phyloP scores from a whole-genome alignment of 176 grass and related monocot genomes.

The Carex littledalei region DNA sequence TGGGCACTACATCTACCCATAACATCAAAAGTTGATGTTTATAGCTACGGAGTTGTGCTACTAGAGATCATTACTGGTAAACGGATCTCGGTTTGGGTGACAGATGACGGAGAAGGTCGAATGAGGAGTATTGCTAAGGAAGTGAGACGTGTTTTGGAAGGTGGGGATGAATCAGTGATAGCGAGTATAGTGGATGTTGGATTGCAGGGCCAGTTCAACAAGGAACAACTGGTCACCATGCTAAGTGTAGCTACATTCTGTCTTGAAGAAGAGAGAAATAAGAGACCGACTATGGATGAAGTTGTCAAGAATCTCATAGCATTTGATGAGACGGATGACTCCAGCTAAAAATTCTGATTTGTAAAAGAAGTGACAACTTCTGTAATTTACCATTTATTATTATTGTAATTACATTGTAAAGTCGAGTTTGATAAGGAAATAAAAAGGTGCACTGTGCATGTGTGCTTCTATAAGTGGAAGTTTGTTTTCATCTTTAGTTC shows the following conservation, averaged over 20 bases:
- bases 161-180: conserved; percentile 33
- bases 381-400: too few relatives aligned
- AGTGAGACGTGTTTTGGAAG: conserved; percentile 31
- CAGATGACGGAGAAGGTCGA: neutral
- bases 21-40: conserved; percentile 62
- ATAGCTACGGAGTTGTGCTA: conserved; percentile 58
- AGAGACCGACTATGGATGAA: conserved; percentile 52
- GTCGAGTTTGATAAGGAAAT: too few relatives aligned
- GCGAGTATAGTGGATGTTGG: conserved; percentile 41
- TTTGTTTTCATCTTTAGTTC: too few relatives aligned
- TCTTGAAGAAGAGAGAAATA: conserved; percentile 45
- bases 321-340: conserved; percentile 35
- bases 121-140: conserved; percentile 22
- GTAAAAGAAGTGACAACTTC: too few relatives aligned
- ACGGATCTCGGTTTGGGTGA: conserved; percentile 34
- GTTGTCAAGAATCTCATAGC: conserved; percentile 38
- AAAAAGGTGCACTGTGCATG: too few relatives aligned
- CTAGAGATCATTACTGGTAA: conserved; percentile 51
- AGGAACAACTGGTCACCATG: conserved; percentile 40
- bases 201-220: conserved; percentile 45
- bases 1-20: conserved; percentile 40
- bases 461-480: too few relatives aligned
- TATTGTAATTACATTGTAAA: too few relatives aligned
- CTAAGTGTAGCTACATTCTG: conserved; percentile 34
- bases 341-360: too few relatives aligned